phyloP scores from a whole-genome alignment of 1,139 yeast genomes.

The Kodamaea alishanica region DNA sequence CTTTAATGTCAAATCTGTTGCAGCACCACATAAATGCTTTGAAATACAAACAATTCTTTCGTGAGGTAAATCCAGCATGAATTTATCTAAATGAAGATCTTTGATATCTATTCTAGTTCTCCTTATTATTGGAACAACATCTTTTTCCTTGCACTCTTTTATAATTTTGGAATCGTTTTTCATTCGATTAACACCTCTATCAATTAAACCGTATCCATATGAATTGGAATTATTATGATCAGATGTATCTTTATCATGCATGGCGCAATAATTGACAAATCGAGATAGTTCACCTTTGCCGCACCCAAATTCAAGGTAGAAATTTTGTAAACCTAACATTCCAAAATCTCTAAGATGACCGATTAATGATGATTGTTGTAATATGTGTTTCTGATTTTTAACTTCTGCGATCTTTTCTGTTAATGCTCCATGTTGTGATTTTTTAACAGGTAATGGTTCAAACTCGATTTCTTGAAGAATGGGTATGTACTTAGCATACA shows the following conservation, averaged over 20 bases:
- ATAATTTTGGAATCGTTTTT: constrained; percentile 69
- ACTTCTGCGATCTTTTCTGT: constrained; percentile 41
- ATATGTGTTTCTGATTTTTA: constrained; percentile 67
- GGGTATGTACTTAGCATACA: constrained; percentile 19
- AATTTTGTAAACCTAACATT: constrained; percentile 33
- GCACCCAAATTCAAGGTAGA: constrained; percentile 80
- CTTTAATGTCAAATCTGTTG: constrained; percentile 78
- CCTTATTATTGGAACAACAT: constrained; percentile 33
- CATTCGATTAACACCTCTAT: constrained; percentile 74
- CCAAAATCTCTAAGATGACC: constrained; percentile 56
- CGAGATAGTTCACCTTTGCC: constrained; percentile 84
- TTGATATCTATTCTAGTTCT: constrained; percentile 75
- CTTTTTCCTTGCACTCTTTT: constrained; percentile 43
- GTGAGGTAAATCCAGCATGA: constrained; percentile 29
- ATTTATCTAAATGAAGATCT: constrained; percentile 55
- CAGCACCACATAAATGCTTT: constrained; percentile 90
- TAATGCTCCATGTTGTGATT: constrained; percentile 30
- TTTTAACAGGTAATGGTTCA: constrained; percentile 15
- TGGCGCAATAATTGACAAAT: constrained; percentile 52
- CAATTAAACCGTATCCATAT: constrained; percentile 61
- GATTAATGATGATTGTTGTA: constrained; percentile 77
- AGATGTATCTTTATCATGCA: background rate
- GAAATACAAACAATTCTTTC: constrained; percentile 58
- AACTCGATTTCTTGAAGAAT: constrained; percentile 18
- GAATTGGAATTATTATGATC: background rate